Percentiles rank a stretch among this genome's conserved stretches.
Conservation (phyloP, 2,329 filamentous ascomycete genomes). For the Fusarium robinianum region DNA sequence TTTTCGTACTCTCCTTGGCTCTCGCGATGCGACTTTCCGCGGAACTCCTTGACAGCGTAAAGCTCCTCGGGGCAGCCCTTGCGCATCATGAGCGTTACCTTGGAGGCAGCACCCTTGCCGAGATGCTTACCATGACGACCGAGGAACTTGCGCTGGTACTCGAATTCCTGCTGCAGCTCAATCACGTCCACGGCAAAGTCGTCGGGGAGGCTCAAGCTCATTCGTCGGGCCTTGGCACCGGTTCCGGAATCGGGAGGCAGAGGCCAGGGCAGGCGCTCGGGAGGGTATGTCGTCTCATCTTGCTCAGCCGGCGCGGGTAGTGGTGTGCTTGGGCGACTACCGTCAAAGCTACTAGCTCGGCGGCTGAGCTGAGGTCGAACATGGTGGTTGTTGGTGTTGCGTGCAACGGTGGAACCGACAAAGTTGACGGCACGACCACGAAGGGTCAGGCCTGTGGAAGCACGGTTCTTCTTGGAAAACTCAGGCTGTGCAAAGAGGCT, state of each 20-base stretch:
- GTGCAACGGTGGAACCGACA: slow-evolving; percentile 39
- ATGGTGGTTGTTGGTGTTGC: slow-evolving; percentile 18
- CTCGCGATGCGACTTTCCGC: slow-evolving; percentile 71
- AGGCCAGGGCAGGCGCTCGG: slow-evolving; percentile 58
- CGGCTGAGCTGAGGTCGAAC: slow-evolving; percentile 35
- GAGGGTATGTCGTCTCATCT: slow-evolving; percentile 40
- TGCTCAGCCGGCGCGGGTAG: slow-evolving; percentile 21
- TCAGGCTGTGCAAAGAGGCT: slow-evolving; percentile 47
- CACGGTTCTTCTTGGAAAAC: slow-evolving; percentile 56
- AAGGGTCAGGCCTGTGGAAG: slow-evolving; percentile 55
- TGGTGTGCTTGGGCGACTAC: slow-evolving; percentile 37
- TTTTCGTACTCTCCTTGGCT: slow-evolving; percentile 76
- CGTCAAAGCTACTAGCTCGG: slow-evolving; percentile 57
- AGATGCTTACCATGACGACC: slow-evolving; percentile 75
- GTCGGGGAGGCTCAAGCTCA: slow-evolving; percentile 75
- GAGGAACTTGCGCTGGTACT: slow-evolving; percentile 70
- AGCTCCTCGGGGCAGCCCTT: slow-evolving; percentile 68
- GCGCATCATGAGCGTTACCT: slow-evolving; percentile 78
- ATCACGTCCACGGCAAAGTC: slow-evolving; percentile 74
- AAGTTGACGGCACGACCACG: slow-evolving; percentile 56
- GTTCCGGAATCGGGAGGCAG: slow-evolving; percentile 71
- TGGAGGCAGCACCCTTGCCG: slow-evolving; percentile 81
- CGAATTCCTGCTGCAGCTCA: slow-evolving; percentile 71
- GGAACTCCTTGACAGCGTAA: slow-evolving; percentile 88
- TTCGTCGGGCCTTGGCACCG: slow-evolving; percentile 76